Evolutionary conservation across 176 grass and related monocot species (phyloP).

Genomic region (Musa troglodytarum): DNA sequence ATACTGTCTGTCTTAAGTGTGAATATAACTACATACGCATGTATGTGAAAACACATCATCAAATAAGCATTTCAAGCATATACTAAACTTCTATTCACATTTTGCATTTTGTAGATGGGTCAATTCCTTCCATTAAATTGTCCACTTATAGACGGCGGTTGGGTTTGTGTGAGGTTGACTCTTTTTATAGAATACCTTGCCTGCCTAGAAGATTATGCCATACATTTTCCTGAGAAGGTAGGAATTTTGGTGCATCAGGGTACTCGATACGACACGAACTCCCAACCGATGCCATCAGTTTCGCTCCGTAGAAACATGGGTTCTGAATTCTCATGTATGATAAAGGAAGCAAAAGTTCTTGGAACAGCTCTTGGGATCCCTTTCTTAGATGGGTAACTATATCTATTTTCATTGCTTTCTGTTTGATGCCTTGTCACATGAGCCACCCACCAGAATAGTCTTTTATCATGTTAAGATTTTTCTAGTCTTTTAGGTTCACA

Average conservation of each 20-base stretch:
- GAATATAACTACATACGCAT: too few species aligned
- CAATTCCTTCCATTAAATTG: constrained; percentile 91
- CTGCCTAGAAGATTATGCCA: not conserved
- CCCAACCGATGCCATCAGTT: constrained; percentile 37
- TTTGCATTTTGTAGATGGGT: constrained; percentile 52
- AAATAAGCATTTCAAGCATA: not conserved
- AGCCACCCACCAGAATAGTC: not conserved
- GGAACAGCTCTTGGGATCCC: constrained; percentile 72
- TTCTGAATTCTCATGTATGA: constrained; percentile 89
- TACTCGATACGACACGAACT: constrained; percentile 33
- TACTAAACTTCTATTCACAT: not conserved
- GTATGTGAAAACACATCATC: not conserved
- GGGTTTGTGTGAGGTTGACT: constrained; percentile 38
- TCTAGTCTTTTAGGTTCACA: too few species aligned
- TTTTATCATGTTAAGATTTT: too few species aligned
- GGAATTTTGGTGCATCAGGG: constrained; percentile 30
- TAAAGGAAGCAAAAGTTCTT: constrained; percentile 83
- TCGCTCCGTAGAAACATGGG: constrained; percentile 60
- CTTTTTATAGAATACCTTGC: not conserved
- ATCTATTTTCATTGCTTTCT: not conserved
- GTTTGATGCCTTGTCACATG: constrained; percentile 1
- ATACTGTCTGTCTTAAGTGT: too few species aligned
- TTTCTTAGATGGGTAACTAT: constrained; percentile 72
- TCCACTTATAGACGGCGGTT: constrained; percentile 73
- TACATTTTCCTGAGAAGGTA: not conserved